phyloP scores from a whole-genome alignment of 2,329 filamentous ascomycete genomes.

The Huntiella moniliformis region DNA sequence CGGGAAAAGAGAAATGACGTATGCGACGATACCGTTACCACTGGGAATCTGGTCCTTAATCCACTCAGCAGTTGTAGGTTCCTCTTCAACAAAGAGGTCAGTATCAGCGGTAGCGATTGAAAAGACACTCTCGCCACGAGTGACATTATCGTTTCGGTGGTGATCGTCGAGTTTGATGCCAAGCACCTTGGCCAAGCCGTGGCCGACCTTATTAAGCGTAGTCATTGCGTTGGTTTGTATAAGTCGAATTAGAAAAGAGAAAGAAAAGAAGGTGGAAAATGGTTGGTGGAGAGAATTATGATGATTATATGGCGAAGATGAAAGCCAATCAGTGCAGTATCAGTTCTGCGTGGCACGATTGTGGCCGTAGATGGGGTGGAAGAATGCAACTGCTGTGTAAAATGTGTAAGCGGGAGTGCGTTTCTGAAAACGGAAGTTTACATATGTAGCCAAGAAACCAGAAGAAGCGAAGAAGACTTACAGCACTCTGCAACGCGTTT shows the following conservation, averaged over 20 bases:
- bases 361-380: background rate
- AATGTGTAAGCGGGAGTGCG: background rate
- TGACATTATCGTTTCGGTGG: slow-evolving; percentile 38
- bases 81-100: slow-evolving; percentile 54
- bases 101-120: slow-evolving; percentile 54
- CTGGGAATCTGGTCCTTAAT: slow-evolving; percentile 44
- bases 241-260: background rate
- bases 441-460: too few species aligned
- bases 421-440: background rate
- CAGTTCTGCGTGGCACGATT: background rate
- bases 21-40: slow-evolving; percentile 32
- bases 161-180: slow-evolving; percentile 60
- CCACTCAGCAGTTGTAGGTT: slow-evolving; percentile 60
- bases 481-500: too few species aligned
- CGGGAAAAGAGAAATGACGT: slow-evolving; percentile 59
- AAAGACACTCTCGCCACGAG: slow-evolving; percentile 61
- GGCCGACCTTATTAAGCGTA: slow-evolving; percentile 42
- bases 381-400: background rate
- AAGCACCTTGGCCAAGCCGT: slow-evolving; percentile 56
- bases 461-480: too few species aligned
- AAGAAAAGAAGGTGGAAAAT: background rate
- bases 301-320: slow-evolving; percentile 2
- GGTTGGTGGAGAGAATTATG: background rate
- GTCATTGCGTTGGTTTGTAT: slow-evolving; percentile 14
- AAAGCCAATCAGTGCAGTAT: slow-evolving; percentile 5